Conservation (phyloP, 305 asterid species). For the Salvia sclarea region DNA sequence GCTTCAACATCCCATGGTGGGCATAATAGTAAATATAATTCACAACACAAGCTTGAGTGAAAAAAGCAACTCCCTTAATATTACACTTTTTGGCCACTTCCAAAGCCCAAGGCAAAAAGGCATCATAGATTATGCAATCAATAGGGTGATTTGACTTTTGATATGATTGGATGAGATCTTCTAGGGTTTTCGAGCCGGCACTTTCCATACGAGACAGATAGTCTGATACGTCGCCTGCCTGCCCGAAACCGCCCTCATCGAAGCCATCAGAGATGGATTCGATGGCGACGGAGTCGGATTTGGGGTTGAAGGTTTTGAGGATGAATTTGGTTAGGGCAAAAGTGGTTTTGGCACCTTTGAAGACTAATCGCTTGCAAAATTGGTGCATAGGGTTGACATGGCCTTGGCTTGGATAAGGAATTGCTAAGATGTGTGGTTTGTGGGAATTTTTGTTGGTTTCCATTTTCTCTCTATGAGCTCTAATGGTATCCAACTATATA, state of each 20-base stretch:
- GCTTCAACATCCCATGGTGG: conserved; percentile 45
- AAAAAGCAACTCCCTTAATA: conserved; percentile 51
- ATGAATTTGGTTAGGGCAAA: no score
- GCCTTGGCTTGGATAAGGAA: conserved; percentile 73
- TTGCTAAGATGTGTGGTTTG: conserved; percentile 41
- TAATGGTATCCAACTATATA: no score
- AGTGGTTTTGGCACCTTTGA: conserved; percentile 56
- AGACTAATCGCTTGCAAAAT: conserved; percentile 60
- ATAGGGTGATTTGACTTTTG: no score
- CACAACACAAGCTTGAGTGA: conserved; percentile 81
- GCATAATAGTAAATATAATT: conserved; percentile 58
- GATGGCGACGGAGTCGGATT: conserved; percentile 38
- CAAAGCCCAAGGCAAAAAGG: conserved; percentile 73
- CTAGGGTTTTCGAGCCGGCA: conserved; percentile 56
- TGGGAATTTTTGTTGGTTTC: no score
- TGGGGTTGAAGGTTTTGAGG: no score
- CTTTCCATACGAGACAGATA: no score
- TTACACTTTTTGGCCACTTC: conserved; percentile 56
- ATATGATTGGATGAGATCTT: no score
- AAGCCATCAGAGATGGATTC: conserved; percentile 69
- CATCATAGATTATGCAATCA: conserved; percentile 56
- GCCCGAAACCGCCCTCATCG: conserved; percentile 40
- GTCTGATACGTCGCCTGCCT: conserved; percentile 28
- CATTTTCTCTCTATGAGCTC: no score
- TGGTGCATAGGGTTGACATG: conserved; percentile 75